Conservation (phyloP, 2,329 filamentous ascomycete genomes). For the Pseudogymnoascus sp. region DNA sequence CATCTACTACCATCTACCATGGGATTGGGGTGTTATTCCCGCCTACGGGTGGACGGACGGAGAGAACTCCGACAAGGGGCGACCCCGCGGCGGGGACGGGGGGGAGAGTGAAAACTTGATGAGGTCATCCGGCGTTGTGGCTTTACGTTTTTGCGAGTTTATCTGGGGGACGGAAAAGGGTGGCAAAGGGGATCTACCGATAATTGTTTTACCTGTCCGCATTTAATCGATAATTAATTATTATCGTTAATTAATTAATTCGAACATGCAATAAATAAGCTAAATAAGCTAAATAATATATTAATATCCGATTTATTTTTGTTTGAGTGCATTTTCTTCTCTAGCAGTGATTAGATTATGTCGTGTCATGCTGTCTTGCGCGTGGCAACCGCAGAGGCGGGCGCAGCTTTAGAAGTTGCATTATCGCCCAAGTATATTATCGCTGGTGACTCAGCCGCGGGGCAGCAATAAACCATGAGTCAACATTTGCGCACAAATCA, state of each 20-base stretch:
- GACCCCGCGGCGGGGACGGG: constrained; percentile 1
- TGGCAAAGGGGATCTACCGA: background rate
- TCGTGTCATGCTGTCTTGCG: constrained; percentile 12
- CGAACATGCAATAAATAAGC: background rate
- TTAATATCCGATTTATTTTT: constrained; percentile 9
- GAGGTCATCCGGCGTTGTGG: constrained; percentile 2
- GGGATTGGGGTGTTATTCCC: background rate
- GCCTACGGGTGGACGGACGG: background rate
- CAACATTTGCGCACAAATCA: constrained; percentile 17
- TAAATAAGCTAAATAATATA: no score
- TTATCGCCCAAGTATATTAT: constrained; percentile 20
- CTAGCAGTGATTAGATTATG: background rate
- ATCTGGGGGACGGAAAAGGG: constrained; percentile 22
- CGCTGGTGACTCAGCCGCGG: constrained; percentile 1
- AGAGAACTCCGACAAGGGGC: background rate
- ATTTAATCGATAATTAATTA: background rate
- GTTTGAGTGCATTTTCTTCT: background rate
- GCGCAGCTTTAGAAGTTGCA: background rate
- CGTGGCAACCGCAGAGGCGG: constrained; percentile 23
- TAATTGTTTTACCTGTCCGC: background rate
- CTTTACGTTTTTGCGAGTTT: constrained; percentile 16
- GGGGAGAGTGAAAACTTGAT: background rate
- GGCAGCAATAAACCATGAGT: background rate
- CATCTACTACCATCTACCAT: no score
- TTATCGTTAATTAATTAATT: background rate